These are phyloP conservation scores for Cupressus sempervirens DNA, from an alignment of 75 land plant genomes.

Conservation along the genomic window DNA sequence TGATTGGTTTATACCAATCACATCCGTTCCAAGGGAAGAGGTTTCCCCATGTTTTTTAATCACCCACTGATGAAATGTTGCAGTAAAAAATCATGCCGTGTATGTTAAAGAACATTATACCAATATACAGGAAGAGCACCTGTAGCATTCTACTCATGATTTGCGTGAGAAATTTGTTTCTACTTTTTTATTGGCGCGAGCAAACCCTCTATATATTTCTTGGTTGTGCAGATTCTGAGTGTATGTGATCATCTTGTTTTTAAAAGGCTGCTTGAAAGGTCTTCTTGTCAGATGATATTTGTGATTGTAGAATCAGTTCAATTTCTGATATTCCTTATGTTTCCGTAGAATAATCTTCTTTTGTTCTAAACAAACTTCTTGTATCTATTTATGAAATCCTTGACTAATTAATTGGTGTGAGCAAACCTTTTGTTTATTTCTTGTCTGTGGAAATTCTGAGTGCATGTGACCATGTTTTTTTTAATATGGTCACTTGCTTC, in stretches of 20 bases:
- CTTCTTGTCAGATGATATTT: background rate
- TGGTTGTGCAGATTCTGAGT: background rate
- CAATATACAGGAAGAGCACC: background rate
- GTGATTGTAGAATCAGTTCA: background rate
- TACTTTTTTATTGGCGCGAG: background rate
- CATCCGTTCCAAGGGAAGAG: background rate
- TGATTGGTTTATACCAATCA: background rate
- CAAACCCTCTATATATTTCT: background rate
- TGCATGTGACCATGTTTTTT: background rate
- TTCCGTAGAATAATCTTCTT: background rate
- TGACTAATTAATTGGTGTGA: background rate
- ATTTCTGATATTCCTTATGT: background rate
- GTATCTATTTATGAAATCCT: background rate
- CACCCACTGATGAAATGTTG: background rate
- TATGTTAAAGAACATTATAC: background rate
- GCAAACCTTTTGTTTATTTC: background rate
- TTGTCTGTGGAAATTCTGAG: background rate
- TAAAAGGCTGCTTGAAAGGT: background rate
- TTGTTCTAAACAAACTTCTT: background rate
- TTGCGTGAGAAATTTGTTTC: conserved; percentile 2
- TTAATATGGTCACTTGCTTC: background rate
- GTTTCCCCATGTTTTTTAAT: background rate
- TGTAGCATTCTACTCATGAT: background rate
- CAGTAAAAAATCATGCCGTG: background rate
- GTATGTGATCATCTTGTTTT: background rate